Evolutionary conservation across 371 early-diverging fungal genomes (phyloP), one percentile per base, ranked within the genome.

Genomic region (Funneliformis caledonium): DNA sequence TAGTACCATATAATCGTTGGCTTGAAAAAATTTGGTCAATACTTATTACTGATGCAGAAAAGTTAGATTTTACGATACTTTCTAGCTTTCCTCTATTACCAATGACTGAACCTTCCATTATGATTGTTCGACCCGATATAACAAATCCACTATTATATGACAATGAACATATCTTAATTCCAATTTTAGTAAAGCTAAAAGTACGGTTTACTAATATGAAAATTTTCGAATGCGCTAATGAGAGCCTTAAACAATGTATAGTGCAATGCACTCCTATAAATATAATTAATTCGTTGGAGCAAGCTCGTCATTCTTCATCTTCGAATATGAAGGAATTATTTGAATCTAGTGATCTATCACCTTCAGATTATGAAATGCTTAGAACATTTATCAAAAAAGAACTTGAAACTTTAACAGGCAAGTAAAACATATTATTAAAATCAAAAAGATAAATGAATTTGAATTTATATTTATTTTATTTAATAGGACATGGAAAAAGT

Each of bases 1-100:
- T 19, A 11, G 9, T n/a, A 43, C 45, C 22, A n/a, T 47, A 70
- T 70, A 12, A 9, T 10, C 4, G 11, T 11, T 70, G 70, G 70
- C n/a, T 70, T 47, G 42, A 70, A 19, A 10, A 45, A 43, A 70
- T 70, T 48, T 70, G 42, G n/a, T 42, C 42, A 70, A 45, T 43
- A 42, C n/a, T 70, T 14, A 45, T 11, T n/a, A 5, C 11, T 16
- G 42, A 8, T 2, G 1, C 11, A 12, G 52, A 52, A 52, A 19
- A 56, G 16, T 42, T 37, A 22, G 70, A 70, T 47, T n/a, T 70
- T 70, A 4, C 70, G 1, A 22, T 11, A 2, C 22, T 70, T 43
- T 22, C 70, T 9, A 45, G 9, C 11, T 70, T 22, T 70, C 70
- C 70, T 22, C 22, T 70, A 10, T 26, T 70, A 8, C 70, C 70